Percentiles rank a stretch among this genome's conserved stretches.
phyloP scores from a whole-genome alignment of 305 asterid genomes.

The Caryopteris hybrid region DNA sequence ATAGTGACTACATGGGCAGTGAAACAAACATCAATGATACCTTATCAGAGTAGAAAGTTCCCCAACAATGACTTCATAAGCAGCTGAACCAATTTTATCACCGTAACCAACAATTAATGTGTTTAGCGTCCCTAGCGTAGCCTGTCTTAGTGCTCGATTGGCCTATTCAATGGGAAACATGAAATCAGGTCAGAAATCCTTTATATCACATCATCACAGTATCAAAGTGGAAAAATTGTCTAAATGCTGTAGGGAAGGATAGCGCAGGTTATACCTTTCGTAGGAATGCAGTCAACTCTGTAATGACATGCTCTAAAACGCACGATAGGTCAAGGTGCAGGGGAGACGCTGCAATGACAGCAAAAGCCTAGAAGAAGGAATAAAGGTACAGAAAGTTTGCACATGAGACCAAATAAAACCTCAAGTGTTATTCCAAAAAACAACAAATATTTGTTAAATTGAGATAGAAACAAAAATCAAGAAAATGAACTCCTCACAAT shows the following conservation, averaged over 20 bases:
- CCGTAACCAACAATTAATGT: slow-evolving; percentile 92
- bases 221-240: not conserved
- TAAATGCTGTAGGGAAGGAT: slow-evolving; percentile 4
- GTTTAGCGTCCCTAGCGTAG: slow-evolving; percentile 92
- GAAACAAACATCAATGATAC: slow-evolving; percentile 31
- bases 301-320: slow-evolving; percentile 80
- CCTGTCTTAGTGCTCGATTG: slow-evolving; percentile 92
- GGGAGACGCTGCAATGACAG: slow-evolving; percentile 94
- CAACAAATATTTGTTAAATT: not conserved
- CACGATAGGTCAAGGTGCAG: slow-evolving; percentile 88
- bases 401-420: not conserved
- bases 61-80: slow-evolving; percentile 87
- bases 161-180: slow-evolving; percentile 56
- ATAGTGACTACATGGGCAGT: not conserved
- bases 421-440: not conserved
- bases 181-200: slow-evolving; percentile 13
- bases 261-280: slow-evolving; percentile 64
- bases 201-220: slow-evolving; percentile 8
- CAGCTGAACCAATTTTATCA: slow-evolving; percentile 85
- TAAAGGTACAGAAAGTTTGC: slow-evolving; percentile 7
- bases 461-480: not conserved
- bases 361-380: slow-evolving; percentile 74
- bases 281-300: slow-evolving; percentile 94
- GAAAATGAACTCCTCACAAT: not conserved
- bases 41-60: slow-evolving; percentile 96